phyloP scores from a whole-genome alignment of 1,284 basidiomycete species.

The Vanrija sp. region DNA sequence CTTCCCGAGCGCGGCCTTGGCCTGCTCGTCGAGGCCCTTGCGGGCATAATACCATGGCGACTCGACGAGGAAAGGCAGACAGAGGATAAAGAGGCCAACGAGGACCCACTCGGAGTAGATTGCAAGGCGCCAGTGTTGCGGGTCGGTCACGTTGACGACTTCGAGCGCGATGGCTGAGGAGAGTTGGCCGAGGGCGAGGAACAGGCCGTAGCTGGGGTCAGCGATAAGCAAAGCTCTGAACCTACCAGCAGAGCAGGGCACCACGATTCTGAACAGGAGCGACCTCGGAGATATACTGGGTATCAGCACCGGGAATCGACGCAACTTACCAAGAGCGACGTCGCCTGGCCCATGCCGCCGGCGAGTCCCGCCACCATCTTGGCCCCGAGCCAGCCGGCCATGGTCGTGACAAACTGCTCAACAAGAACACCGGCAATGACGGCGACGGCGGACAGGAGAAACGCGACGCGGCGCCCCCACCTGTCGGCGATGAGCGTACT shows the following conservation, averaged over 20 bases:
- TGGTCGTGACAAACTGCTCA: background rate
- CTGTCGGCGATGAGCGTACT: background rate
- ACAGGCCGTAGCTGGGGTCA: background rate
- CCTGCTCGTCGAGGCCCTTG: conserved; percentile 19
- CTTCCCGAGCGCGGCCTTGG: conserved; percentile 14
- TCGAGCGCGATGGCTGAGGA: conserved; percentile 4
- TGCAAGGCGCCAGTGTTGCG: conserved; percentile 4
- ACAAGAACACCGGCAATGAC: too few species aligned
- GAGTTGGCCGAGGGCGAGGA: conserved; percentile 1
- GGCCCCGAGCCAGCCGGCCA: conserved; percentile 12
- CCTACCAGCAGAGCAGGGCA: background rate
- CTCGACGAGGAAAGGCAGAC: conserved; percentile 20
- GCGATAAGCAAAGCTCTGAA: too few species aligned
- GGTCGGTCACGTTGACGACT: conserved; percentile 2
- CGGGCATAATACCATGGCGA: conserved; percentile 21
- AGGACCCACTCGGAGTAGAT: conserved; percentile 20
- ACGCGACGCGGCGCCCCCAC: background rate
- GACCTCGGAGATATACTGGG: conserved; percentile 3
- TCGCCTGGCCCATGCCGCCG: background rate
- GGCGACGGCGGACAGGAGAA: background rate
- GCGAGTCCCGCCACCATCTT: conserved; percentile 29
- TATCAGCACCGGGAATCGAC: too few species aligned
- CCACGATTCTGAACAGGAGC: conserved; percentile 6
- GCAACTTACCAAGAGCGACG: background rate
- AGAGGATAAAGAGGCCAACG: conserved; percentile 18